Evolutionary conservation across 352 stramenopile species (phyloP), one percentile per base, ranked within the genome.

Genomic region (Pythium coloratum): DNA sequence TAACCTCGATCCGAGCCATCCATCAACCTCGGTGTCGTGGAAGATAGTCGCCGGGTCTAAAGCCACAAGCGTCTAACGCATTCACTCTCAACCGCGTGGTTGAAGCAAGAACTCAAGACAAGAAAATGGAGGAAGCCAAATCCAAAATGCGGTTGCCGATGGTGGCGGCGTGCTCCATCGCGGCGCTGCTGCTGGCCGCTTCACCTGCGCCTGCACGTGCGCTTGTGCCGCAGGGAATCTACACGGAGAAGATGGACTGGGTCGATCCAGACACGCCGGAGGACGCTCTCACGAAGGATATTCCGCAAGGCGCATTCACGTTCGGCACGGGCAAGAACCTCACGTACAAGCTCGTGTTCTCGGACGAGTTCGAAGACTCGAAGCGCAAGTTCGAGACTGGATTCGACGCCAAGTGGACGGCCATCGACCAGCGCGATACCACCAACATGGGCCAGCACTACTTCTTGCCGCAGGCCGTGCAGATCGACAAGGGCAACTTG

Each of bases 361-460:
- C 92, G 55, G 97, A 99, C 79, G 97, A 99, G 76, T 99, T 99
- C 78, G 95, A 99, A 71, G 80, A 86, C 74, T 90, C 91, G 14
- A 92, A 89, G 63, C 90, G 97, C 59, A 87, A 73, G 49, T 99
- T 99, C 73, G 80, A 94, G 60, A 88, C 98, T 34, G 97, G 97
- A 36, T 89, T 91, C 59, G 97, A 99, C 78, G 81, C 84, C 36
- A 93, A 93, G 65, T 99, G 97, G 97, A 99, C 96, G 20, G 94
- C 97, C 6, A 77, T 98, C 54, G 80, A 99, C 75, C 96, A 98
- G 59, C 96, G 96, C 66, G 96, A 99, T 66, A 94, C 87, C 61
- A 92, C 88, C 42, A 98, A 98, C 71, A 95, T 96, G 70, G 96
- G 95, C 1, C 90, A 99, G 73, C 96, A 99, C 73, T 98, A 97